Evolutionary conservation across 2,329 filamentous ascomycete genomes (phyloP).

Genomic region (Colletotrichum lini): DNA sequence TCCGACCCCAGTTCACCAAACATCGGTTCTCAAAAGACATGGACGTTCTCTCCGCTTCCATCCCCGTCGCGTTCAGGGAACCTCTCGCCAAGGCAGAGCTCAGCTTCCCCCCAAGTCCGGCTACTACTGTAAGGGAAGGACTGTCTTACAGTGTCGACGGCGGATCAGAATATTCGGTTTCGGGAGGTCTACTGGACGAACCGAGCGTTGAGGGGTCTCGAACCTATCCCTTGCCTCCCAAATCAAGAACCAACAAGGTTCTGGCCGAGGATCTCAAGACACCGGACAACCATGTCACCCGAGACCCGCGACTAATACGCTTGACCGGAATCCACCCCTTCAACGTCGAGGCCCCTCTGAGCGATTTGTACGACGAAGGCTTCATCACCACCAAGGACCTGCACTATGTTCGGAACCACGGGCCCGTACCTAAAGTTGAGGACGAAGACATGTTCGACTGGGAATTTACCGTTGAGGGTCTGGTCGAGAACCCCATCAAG

Average conservation of each 20-base stretch:
- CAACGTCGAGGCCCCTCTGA: constrained; percentile 89
- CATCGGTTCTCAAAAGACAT: constrained; percentile 4
- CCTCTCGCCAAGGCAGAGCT: constrained; percentile 31
- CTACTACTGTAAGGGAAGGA: constrained; percentile 56
- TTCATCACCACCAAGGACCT: constrained; percentile 90
- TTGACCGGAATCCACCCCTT: constrained; percentile 92
- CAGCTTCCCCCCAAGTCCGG: constrained; percentile 56
- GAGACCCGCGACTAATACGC: constrained; percentile 86
- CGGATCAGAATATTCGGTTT: constrained; percentile 26
- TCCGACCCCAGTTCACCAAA: not conserved
- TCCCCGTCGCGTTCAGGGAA: constrained; percentile 21
- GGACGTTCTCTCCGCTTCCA: constrained; percentile 17
- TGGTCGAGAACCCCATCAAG: constrained; percentile 83
- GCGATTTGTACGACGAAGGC: constrained; percentile 81
- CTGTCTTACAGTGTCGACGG: constrained; percentile 53
- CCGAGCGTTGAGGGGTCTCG: constrained; percentile 43
- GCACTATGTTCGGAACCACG: constrained; percentile 94
- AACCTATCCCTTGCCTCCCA: constrained; percentile 78
- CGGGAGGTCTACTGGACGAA: constrained; percentile 40
- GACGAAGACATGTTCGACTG: constrained; percentile 82
- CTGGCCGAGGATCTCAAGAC: constrained; percentile 85
- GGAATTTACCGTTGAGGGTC: constrained; percentile 86
- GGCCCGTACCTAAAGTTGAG: constrained; percentile 81
- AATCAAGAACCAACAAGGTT: constrained; percentile 71
- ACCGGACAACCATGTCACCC: constrained; percentile 84